These are phyloP conservation scores for Mucor sp. DNA, from an alignment of 371 early-diverging fungal species.

Conservation along the genomic window DNA sequence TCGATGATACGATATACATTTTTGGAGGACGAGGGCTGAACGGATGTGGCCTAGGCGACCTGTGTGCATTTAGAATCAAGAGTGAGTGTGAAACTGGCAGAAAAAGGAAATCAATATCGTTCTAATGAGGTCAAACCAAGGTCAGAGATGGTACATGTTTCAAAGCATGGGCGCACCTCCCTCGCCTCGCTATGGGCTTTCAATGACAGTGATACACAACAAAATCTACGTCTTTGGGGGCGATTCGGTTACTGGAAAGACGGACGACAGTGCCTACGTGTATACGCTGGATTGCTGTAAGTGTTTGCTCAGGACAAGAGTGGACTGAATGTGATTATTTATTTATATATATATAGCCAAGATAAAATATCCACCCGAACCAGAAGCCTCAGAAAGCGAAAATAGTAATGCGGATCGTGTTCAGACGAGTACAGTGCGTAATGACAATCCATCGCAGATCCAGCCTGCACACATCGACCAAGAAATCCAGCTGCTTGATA, in stretches of 20 bases:
- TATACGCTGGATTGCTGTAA: constrained; percentile 65
- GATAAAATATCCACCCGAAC: constrained; percentile 42
- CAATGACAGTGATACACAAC: constrained; percentile 57
- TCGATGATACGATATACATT: constrained; percentile 69
- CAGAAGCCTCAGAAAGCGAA: constrained; percentile 8
- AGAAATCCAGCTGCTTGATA: neutral
- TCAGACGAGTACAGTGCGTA: neutral
- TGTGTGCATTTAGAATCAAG: constrained; percentile 65
- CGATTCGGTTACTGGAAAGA: constrained; percentile 33
- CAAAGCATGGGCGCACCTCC: constrained; percentile 63
- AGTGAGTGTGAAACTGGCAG: constrained; percentile 31
- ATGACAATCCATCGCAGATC: neutral
- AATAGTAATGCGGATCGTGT: constrained; percentile 2
- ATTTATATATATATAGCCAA: constrained; percentile 38
- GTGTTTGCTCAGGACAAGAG: constrained; percentile 3
- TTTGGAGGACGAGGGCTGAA: constrained; percentile 66
- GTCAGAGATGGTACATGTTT: constrained; percentile 71
- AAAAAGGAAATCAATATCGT: neutral
- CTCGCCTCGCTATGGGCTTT: constrained; percentile 57
- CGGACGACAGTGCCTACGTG: constrained; percentile 44
- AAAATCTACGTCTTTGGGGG: constrained; percentile 66
- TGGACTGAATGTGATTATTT: constrained; percentile 1
- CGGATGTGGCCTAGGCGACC: constrained; percentile 57
- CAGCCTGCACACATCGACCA: neutral
- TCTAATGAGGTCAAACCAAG: constrained; percentile 25